These are phyloP conservation scores for Cymbopogon citratus DNA, from an alignment of 176 grass and related monocot genomes.

Conservation along the genomic window DNA sequence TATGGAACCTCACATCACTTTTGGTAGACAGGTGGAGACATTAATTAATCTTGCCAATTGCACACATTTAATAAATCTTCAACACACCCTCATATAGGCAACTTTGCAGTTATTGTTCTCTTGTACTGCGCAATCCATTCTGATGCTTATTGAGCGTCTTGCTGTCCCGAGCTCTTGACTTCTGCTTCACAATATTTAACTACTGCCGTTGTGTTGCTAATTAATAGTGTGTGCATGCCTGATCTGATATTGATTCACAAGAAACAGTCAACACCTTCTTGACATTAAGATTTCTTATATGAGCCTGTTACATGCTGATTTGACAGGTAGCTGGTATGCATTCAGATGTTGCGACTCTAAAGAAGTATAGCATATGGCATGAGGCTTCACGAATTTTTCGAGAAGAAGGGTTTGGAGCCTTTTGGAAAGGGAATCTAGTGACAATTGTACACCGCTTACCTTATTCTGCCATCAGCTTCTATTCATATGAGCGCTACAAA, in stretches of 20 bases:
- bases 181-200: not conserved
- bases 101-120: not conserved
- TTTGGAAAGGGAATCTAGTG: slow-evolving; percentile 95
- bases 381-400: slow-evolving; percentile 72
- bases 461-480: slow-evolving; percentile 93
- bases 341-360: slow-evolving; percentile 59
- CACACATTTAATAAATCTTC: not conserved
- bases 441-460: slow-evolving; percentile 86
- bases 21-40: too few relatives aligned
- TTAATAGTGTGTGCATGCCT: not conserved
- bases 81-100: not conserved
- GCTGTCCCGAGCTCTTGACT: not conserved
- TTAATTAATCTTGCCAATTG: not conserved
- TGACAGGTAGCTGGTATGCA: slow-evolving; percentile 93
- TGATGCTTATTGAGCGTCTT: not conserved
- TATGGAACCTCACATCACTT: too few relatives aligned
- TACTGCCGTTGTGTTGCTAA: not conserved
- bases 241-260: not conserved
- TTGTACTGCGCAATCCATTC: not conserved
- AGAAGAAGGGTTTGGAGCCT: slow-evolving; percentile 85
- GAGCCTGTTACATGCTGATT: slow-evolving; percentile 22
- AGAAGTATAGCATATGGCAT: slow-evolving; percentile 67
- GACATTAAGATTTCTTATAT: not conserved
- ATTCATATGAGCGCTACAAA: slow-evolving; percentile 89
- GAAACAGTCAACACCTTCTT: not conserved